A percentile compares a stretch with the other conserved stretches of the same genome.
Evolutionary conservation across 1,284 basidiomycete genomes (phyloP).

Genomic region (Ganoderma lucidum): DNA sequence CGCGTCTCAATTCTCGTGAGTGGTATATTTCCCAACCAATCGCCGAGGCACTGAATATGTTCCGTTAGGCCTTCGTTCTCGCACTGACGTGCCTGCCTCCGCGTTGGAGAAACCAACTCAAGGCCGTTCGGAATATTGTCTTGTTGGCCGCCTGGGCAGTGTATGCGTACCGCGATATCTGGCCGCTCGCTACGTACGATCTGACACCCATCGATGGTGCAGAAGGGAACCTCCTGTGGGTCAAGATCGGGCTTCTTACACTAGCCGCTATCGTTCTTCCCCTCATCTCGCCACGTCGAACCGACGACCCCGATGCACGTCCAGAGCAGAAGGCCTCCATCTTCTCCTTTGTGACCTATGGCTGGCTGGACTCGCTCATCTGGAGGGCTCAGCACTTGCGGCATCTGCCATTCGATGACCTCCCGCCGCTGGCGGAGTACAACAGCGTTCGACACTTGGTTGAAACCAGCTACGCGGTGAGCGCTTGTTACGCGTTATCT

Average conservation of each 20-base stretch:
- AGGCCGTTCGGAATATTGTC: conserved; percentile 35
- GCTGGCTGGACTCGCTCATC: conserved; percentile 53
- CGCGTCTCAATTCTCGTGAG: conserved; percentile 6
- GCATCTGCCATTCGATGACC: conserved; percentile 33
- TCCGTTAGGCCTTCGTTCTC: conserved; percentile 1
- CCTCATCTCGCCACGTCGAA: conserved; percentile 48
- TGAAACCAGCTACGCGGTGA: conserved; percentile 37
- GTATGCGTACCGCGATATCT: conserved; percentile 58
- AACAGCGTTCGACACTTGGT: conserved; percentile 48
- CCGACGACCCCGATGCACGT: conserved; percentile 48
- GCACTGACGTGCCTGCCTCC: conserved; percentile 1
- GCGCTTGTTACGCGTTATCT: background rate
- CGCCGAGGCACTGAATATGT: background rate
- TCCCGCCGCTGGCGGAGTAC: conserved; percentile 53
- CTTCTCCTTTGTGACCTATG: conserved; percentile 61
- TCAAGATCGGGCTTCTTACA: conserved; percentile 47
- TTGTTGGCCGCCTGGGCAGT: conserved; percentile 49
- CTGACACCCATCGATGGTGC: conserved; percentile 48
- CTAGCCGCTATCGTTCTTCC: conserved; percentile 54
- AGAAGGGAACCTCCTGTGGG: conserved; percentile 45
- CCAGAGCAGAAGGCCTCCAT: conserved; percentile 72
- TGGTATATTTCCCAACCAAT: background rate
- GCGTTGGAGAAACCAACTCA: background rate
- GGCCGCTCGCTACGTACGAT: conserved; percentile 53
- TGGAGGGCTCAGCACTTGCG: conserved; percentile 28